phyloP scores from a whole-genome alignment of 1,284 basidiomycete genomes.

The Fomitopsis betulina region DNA sequence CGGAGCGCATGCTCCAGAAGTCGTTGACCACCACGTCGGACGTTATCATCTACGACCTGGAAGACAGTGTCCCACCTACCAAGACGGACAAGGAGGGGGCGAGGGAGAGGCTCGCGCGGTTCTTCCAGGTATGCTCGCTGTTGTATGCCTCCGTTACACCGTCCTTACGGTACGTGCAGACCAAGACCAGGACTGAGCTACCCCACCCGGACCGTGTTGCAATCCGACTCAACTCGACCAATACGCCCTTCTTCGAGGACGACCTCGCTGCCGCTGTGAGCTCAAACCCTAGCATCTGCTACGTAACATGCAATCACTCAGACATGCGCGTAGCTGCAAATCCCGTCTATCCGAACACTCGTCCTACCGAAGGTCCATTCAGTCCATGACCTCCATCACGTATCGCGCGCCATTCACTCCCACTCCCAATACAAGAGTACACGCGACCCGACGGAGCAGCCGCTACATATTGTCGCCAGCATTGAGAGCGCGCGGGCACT shows the following conservation, averaged over 20 bases:
- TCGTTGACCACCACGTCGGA: conserved; percentile 64
- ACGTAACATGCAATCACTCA: neutral
- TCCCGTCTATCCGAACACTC: conserved; percentile 48
- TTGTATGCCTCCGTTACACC: conserved; percentile 25
- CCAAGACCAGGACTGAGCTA: conserved; percentile 30
- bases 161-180: conserved; percentile 19
- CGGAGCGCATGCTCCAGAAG: conserved; percentile 78
- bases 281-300: neutral
- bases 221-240: conserved; percentile 75
- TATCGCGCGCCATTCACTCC: conserved; percentile 45
- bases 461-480: conserved; percentile 66
- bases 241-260: conserved; percentile 64
- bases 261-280: conserved; percentile 68
- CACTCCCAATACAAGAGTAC: conserved; percentile 19
- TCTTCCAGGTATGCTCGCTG: conserved; percentile 45
- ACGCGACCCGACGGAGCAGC: conserved; percentile 20
- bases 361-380: conserved; percentile 81
- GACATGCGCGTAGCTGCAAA: conserved; percentile 15
- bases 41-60: conserved; percentile 81
- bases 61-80: conserved; percentile 74
- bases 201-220: conserved; percentile 51
- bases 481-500: conserved; percentile 75
- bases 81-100: conserved; percentile 58
- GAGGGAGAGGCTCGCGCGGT: conserved; percentile 45
- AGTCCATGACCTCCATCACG: conserved; percentile 55